phyloP scores from a whole-genome alignment of 495 filamentous ascomycete species.

The Pyrenula aspistea region DNA sequence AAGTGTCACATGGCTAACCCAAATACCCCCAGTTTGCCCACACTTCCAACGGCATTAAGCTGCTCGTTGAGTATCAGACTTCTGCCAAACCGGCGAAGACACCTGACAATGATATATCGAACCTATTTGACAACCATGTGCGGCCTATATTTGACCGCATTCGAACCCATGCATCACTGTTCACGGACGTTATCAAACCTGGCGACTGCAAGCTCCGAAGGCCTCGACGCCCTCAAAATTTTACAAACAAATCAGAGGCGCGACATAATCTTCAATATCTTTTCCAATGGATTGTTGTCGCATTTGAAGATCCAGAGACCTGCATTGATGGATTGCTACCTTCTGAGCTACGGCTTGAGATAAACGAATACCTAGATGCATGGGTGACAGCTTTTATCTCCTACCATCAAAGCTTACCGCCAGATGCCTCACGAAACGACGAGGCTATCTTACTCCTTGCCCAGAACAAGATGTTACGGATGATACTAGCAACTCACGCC shows the following conservation, averaged over 20 bases:
- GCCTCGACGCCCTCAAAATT: not conserved
- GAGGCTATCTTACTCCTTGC: not conserved
- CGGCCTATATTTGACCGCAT: not conserved
- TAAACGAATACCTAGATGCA: not conserved
- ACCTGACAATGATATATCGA: not conserved
- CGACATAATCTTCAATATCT: not conserved
- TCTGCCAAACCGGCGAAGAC: not conserved
- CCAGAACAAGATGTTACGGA: not conserved
- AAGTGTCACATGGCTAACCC: too few species aligned
- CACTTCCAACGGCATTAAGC: not conserved
- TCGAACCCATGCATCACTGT: not conserved
- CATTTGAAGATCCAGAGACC: not conserved
- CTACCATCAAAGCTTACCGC: not conserved
- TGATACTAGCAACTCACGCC: not conserved
- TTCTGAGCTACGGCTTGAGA: not conserved
- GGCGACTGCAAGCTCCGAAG: not conserved
- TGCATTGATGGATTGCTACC: not conserved
- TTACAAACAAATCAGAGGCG: not conserved
- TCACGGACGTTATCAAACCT: not conserved
- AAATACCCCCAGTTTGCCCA: not conserved
- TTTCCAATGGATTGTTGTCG: not conserved
- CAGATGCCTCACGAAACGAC: not conserved
- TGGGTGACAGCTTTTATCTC: not conserved
- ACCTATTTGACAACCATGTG: not conserved
- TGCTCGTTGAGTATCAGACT: not conserved